These are phyloP conservation scores for Candida stauntonica DNA, from an alignment of 805 yeast species.

Conservation along the genomic window DNA sequence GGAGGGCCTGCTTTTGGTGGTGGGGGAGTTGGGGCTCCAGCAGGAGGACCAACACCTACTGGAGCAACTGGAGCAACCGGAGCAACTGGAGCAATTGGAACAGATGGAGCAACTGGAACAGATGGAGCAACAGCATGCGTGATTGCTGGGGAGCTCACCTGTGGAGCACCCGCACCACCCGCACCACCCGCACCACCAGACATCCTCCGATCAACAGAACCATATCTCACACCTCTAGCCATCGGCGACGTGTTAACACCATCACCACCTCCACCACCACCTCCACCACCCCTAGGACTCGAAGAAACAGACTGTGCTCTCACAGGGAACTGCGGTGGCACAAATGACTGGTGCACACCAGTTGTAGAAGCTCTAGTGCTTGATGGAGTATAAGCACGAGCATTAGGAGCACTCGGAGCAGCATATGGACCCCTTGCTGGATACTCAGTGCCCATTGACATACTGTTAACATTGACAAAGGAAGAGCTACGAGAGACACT, in stretches of 20 bases:
- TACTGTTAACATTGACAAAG: slow-evolving; percentile 17
- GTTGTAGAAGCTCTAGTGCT: not conserved
- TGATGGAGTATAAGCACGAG: not conserved
- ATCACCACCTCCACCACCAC: not conserved
- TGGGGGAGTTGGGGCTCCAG: too few relatives aligned
- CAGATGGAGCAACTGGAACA: too few relatives aligned
- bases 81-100: too few relatives aligned
- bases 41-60: too few relatives aligned
- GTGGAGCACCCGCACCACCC: too few relatives aligned
- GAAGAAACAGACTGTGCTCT: slow-evolving; percentile 1
- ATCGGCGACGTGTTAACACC: slow-evolving; percentile 14
- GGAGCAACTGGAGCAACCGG: too few relatives aligned
- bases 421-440: too few relatives aligned
- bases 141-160: too few relatives aligned
- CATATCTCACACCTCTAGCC: slow-evolving; percentile 15
- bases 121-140: too few relatives aligned
- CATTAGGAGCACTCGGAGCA: not conserved
- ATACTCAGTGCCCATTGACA: slow-evolving; percentile 5
- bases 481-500: slow-evolving; percentile 53
- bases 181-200: too few relatives aligned
- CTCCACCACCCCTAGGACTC: slow-evolving; percentile 6
- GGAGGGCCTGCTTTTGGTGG: slow-evolving; percentile 3
- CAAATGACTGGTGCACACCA: slow-evolving; percentile 1
- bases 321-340: slow-evolving; percentile 8
- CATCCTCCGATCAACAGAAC: slow-evolving; percentile 19